A percentile compares a stretch with the other conserved stretches of the same genome.
Conservation (phyloP, 2,329 filamentous ascomycete species). For the Pezicula carpinea region DNA sequence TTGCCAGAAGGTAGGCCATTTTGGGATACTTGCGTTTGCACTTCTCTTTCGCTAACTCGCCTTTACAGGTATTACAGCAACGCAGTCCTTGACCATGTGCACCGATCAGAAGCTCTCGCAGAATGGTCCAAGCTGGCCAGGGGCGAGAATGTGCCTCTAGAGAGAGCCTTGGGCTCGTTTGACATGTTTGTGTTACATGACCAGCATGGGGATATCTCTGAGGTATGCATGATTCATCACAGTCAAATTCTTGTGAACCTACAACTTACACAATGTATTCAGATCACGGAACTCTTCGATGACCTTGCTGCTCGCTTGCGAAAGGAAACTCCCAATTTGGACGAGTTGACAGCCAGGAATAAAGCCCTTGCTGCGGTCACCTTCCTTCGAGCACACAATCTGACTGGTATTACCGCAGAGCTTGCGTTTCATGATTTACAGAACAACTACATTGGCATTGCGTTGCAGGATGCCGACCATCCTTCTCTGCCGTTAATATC, state of each 20-base stretch:
- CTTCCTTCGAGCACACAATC: slow-evolving; percentile 64
- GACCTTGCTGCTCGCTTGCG: slow-evolving; percentile 54
- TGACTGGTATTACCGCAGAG: slow-evolving; percentile 65
- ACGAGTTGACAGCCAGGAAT: slow-evolving; percentile 53
- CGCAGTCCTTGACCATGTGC: slow-evolving; percentile 71
- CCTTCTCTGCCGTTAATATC: slow-evolving; percentile 84
- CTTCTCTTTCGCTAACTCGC: slow-evolving; percentile 4
- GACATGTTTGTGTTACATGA: slow-evolving; percentile 84
- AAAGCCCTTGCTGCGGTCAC: slow-evolving; percentile 64
- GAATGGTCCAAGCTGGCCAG: slow-evolving; percentile 62
- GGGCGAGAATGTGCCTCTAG: slow-evolving; percentile 54
- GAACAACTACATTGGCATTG: slow-evolving; percentile 84
- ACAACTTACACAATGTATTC: slow-evolving; percentile 6
- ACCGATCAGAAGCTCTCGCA: slow-evolving; percentile 72
- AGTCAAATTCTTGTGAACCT: background rate
- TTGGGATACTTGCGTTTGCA: slow-evolving; percentile 6
- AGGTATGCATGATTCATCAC: slow-evolving; percentile 38
- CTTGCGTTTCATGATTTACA: slow-evolving; percentile 71
- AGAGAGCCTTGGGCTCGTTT: slow-evolving; percentile 74
- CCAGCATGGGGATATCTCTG: slow-evolving; percentile 66
- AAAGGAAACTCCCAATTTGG: slow-evolving; percentile 45
- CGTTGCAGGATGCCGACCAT: slow-evolving; percentile 66
- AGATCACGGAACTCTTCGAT: slow-evolving; percentile 65
- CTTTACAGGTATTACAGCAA: slow-evolving; percentile 65
- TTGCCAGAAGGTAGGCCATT: slow-evolving; percentile 60